Conservation (phyloP, 495 filamentous ascomycete species). For the Penicillium crystallinum region DNA sequence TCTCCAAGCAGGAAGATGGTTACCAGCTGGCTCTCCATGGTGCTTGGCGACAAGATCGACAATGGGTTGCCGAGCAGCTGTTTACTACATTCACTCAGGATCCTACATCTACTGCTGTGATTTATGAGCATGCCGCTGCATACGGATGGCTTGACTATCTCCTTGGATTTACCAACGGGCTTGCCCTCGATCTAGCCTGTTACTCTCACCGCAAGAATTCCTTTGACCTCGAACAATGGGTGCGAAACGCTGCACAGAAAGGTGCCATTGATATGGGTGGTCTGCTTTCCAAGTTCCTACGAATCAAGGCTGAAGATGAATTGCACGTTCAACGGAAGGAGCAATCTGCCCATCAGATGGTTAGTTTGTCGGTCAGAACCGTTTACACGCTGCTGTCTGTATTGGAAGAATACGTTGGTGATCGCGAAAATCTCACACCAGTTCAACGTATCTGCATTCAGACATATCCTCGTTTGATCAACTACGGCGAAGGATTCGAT, state of each 20-base stretch:
- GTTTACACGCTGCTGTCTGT: conserved; percentile 76
- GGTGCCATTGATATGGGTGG: conserved; percentile 54
- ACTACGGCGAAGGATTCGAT: conserved; percentile 88
- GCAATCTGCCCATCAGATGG: conserved; percentile 54
- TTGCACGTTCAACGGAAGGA: conserved; percentile 61
- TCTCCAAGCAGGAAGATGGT: conserved; percentile 58
- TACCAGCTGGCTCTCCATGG: conserved; percentile 82
- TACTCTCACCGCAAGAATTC: conserved; percentile 77
- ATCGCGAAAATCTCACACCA: conserved; percentile 51
- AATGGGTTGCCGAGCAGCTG: conserved; percentile 74
- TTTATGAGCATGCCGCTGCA: conserved; percentile 74
- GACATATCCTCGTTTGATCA: conserved; percentile 91
- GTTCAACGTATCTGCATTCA: conserved; percentile 86
- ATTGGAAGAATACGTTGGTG: conserved; percentile 60
- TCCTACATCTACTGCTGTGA: conserved; percentile 66
- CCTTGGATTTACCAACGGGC: conserved; percentile 65
- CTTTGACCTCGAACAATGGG: conserved; percentile 80
- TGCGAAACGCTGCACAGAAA: conserved; percentile 57
- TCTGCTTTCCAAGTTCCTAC: conserved; percentile 66
- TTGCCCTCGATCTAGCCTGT: conserved; percentile 84
- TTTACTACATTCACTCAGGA: conserved; percentile 73
- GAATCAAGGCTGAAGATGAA: conserved; percentile 80
- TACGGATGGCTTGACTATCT: conserved; percentile 80
- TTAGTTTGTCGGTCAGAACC: conserved; percentile 75
- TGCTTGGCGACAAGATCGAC: conserved; percentile 79